A percentile compares a stretch with the other conserved stretches of the same genome.
Evolutionary conservation across 106 monocot species (phyloP).

Genomic region (Platanthera guangdongensis): DNA sequence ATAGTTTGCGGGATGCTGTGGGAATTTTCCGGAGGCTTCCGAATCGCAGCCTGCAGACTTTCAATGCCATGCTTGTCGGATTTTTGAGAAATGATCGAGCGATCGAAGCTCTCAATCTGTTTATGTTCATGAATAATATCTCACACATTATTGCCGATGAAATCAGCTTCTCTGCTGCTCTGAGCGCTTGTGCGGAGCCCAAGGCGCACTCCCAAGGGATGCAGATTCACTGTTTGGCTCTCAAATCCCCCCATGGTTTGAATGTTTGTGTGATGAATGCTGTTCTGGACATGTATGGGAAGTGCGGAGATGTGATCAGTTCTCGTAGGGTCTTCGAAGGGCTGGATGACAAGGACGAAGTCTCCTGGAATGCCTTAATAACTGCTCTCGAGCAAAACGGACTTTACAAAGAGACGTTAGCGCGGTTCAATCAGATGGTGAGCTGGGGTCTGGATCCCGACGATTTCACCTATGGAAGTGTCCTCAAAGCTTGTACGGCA

Average conservation of each 20-base stretch:
- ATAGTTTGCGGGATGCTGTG: constrained; percentile 33
- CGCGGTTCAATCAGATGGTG: constrained; percentile 56
- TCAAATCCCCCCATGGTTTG: constrained; percentile 40
- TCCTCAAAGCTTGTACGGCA: constrained; percentile 81
- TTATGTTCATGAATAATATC: constrained; percentile 44
- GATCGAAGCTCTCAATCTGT: constrained; percentile 47
- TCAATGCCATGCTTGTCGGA: constrained; percentile 83
- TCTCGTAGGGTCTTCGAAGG: constrained; percentile 42
- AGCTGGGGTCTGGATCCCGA: constrained; percentile 54
- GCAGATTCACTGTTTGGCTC: constrained; percentile 54
- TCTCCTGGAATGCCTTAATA: constrained; percentile 83
- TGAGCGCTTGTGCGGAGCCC: constrained; percentile 74
- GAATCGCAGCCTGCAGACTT: constrained; percentile 35
- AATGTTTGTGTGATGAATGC: constrained; percentile 68
- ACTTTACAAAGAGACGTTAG: constrained; percentile 49
- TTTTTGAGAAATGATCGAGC: constrained; percentile 32
- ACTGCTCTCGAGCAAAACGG: constrained; percentile 82
- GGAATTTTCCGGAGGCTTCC: constrained; percentile 46
- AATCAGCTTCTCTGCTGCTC: constrained; percentile 65
- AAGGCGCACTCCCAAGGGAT: constrained; percentile 46
- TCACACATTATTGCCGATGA: constrained; percentile 41
- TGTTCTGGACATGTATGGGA: constrained; percentile 84
- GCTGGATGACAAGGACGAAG: constrained; percentile 49
- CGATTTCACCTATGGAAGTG: constrained; percentile 89
- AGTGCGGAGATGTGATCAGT: constrained; percentile 47